A percentile compares a stretch with the other conserved stretches of the same genome.
Evolutionary conservation across 2,329 filamentous ascomycete genomes (phyloP).

Genomic region (Phialophora chinensis): DNA sequence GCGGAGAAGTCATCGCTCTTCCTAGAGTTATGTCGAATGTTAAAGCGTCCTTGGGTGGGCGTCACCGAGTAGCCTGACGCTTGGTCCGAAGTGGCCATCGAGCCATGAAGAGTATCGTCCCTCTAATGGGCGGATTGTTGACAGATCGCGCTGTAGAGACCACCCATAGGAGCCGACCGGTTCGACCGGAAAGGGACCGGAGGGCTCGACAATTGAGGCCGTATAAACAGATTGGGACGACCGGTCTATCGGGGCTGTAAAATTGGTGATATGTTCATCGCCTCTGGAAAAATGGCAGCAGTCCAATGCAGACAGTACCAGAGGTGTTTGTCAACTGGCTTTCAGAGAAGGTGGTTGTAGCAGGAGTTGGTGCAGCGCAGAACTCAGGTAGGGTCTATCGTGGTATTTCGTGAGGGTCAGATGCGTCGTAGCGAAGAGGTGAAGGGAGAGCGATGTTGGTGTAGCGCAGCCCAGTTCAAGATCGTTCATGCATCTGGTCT

Average conservation of each 20-base stretch:
- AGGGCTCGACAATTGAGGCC: not conserved
- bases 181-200: conserved; percentile 2
- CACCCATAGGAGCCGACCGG: conserved; percentile 18
- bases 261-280: not conserved
- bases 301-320: not conserved
- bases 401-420: not conserved
- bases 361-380: not conserved
- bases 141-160: not conserved
- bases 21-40: conserved; percentile 34
- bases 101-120: conserved; percentile 36
- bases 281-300: not conserved
- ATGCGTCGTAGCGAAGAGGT: not conserved
- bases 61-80: conserved; percentile 43
- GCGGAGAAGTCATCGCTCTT: conserved; percentile 49
- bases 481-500: not conserved
- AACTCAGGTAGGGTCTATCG: not conserved
- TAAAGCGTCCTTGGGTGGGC: conserved; percentile 42
- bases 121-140: conserved; percentile 21
- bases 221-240: no score
- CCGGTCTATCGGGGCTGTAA: not conserved
- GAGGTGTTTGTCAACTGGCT: not conserved
- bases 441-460: not conserved
- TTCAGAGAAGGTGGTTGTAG: not conserved
- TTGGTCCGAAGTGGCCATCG: conserved; percentile 40
- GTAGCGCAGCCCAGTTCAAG: not conserved